Conservation (phyloP, 2,329 filamentous ascomycete species). For the Dactylonectria macrodidyma region DNA sequence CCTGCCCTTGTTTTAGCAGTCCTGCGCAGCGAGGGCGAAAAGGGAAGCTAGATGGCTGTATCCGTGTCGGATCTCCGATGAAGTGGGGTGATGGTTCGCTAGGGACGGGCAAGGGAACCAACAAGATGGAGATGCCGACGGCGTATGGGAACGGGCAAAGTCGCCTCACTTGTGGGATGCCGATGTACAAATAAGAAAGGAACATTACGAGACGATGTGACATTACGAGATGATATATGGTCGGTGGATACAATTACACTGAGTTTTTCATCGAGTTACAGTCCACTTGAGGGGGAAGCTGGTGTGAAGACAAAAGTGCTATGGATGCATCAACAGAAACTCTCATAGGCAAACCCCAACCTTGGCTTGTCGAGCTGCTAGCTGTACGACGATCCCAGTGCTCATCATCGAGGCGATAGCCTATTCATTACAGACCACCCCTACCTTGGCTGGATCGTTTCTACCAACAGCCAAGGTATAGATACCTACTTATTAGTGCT, state of each 20-base stretch:
- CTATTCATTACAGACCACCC: background rate
- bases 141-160: background rate
- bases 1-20: background rate
- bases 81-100: constrained; percentile 5
- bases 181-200: background rate
- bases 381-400: background rate
- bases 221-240: background rate
- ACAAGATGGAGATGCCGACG: background rate
- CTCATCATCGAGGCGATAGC: background rate
- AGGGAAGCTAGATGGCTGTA: background rate
- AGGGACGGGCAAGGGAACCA: background rate
- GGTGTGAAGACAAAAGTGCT: background rate
- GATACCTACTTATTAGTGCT: background rate
- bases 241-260: background rate
- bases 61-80: constrained; percentile 9
- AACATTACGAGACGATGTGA: background rate
- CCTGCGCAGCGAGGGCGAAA: background rate
- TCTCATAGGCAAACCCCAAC: background rate
- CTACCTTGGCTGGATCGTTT: background rate
- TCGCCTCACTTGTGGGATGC: background rate
- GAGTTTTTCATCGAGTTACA: background rate
- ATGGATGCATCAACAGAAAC: background rate
- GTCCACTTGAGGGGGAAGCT: background rate
- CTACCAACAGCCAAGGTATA: background rate
- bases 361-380: background rate